Conservation (phyloP, 805 yeast genomes). For the Metschnikowia noctiluminum region DNA sequence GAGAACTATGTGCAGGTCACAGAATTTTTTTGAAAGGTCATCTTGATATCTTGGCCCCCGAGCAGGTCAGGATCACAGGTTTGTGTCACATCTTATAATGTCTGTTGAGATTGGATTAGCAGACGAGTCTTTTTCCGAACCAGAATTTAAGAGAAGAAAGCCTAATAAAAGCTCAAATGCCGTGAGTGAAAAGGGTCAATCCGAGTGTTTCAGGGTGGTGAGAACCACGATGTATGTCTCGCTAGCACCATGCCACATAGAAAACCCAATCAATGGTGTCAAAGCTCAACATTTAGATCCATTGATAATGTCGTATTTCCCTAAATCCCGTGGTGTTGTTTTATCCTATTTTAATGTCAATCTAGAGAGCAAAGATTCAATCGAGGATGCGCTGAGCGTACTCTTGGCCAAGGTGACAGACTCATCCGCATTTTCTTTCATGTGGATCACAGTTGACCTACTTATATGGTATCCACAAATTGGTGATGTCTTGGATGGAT, state of each 20-base stretch:
- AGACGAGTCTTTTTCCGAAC: background rate
- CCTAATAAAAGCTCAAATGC: conserved; percentile 34
- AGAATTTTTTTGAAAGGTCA: conserved; percentile 15
- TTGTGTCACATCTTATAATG: conserved; percentile 1
- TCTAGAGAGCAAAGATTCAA: conserved; percentile 9
- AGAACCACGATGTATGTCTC: conserved; percentile 71
- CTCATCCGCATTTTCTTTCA: conserved; percentile 82
- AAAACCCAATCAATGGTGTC: conserved; percentile 73
- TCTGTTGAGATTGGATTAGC: conserved; percentile 11
- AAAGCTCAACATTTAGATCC: conserved; percentile 88
- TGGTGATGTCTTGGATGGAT: conserved; percentile 87
- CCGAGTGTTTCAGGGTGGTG: conserved; percentile 68
- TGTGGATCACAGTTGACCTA: conserved; percentile 83
- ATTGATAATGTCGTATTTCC: conserved; percentile 76
- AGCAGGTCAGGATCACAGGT: background rate
- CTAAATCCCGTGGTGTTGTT: conserved; percentile 76
- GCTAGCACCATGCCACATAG: conserved; percentile 76
- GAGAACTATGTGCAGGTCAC: conserved; percentile 11
- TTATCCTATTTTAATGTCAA: conserved; percentile 69
- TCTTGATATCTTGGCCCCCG: conserved; percentile 8
- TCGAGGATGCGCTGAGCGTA: conserved; percentile 38
- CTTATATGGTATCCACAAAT: conserved; percentile 85
- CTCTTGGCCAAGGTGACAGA: conserved; percentile 64
- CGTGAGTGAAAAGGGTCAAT: conserved; percentile 42
- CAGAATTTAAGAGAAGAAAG: conserved; percentile 5